A percentile compares a stretch with the other conserved stretches of the same genome.
These are phyloP conservation scores for Cladosporium austrohemisphaericum DNA, from an alignment of 2,329 filamentous ascomycete genomes.

Conservation along the genomic window DNA sequence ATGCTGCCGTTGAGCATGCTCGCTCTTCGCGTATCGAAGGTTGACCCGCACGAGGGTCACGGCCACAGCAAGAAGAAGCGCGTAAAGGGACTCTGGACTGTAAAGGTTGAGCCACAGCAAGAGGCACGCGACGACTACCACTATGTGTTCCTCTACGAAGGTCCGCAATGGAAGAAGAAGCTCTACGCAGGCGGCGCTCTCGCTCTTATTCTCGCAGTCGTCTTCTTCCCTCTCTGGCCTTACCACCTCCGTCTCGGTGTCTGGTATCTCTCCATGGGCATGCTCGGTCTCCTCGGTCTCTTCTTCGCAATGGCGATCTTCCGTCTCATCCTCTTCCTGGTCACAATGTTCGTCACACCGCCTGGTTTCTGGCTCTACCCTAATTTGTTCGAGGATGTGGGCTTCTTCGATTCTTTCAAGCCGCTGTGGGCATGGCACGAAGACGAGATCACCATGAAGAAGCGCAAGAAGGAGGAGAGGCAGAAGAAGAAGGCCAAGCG, in stretches of 20 bases:
- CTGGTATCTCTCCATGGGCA: slow-evolving; percentile 94
- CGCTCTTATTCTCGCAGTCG: slow-evolving; percentile 76
- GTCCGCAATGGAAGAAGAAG: slow-evolving; percentile 88
- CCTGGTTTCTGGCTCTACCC: slow-evolving; percentile 98
- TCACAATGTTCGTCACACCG: slow-evolving; percentile 79
- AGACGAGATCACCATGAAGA: slow-evolving; percentile 35
- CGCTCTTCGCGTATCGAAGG: slow-evolving; percentile 81
- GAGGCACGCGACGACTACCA: slow-evolving; percentile 83
- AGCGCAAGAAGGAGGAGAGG: slow-evolving; percentile 35
- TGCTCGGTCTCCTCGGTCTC: slow-evolving; percentile 80
- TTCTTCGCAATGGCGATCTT: slow-evolving; percentile 99
- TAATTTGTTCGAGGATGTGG: slow-evolving; percentile 97
- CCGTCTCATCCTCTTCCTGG: slow-evolving; percentile 86
- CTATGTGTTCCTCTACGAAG: slow-evolving; percentile 96
- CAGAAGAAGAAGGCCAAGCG: slow-evolving; percentile 30
- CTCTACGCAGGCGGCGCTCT: slow-evolving; percentile 83
- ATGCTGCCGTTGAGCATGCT: slow-evolving; percentile 91
- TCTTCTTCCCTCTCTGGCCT: slow-evolving; percentile 96
- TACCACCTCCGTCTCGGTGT: slow-evolving; percentile 85
- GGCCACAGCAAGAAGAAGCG: slow-evolving; percentile 73
- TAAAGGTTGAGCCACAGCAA: slow-evolving; percentile 93
- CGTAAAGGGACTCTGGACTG: slow-evolving; percentile 93
- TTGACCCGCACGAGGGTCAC: slow-evolving; percentile 73
- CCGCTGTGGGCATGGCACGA: slow-evolving; percentile 97
- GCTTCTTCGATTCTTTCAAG: slow-evolving; percentile 95